Percentiles rank a stretch among this genome's conserved stretches.
These are phyloP conservation scores for Ajuga reptans DNA, from an alignment of 305 asterid genomes.

Conservation along the genomic window DNA sequence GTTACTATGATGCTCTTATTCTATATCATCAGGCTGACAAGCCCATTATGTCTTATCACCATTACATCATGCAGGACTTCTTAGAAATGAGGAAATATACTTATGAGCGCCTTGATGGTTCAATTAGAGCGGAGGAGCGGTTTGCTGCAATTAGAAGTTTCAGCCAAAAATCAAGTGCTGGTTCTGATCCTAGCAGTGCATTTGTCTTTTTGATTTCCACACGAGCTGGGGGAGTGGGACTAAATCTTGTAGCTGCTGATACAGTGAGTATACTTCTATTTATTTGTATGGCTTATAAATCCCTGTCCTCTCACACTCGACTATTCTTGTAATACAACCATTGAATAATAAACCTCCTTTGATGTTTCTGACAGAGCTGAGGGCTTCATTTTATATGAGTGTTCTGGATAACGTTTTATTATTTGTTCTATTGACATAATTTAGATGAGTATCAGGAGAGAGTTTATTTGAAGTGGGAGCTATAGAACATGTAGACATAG, in stretches of 20 bases:
- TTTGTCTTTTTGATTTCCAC: slow-evolving; percentile 90
- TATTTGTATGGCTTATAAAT: not conserved
- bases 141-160: slow-evolving; percentile 92
- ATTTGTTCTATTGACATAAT: slow-evolving; percentile 6
- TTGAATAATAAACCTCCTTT: not conserved
- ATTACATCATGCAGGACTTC: slow-evolving; percentile 56
- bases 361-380: not conserved
- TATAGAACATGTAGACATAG: not conserved
- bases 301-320: not conserved
- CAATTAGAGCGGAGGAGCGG: slow-evolving; percentile 93
- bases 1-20: slow-evolving; percentile 14
- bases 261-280: slow-evolving; percentile 43
- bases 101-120: slow-evolving; percentile 96
- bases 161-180: slow-evolving; percentile 43
- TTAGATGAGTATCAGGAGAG: not conserved
- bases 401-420: not conserved
- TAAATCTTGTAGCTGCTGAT: slow-evolving; percentile 98
- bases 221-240: slow-evolving; percentile 96
- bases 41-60: slow-evolving; percentile 7
- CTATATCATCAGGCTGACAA: slow-evolving; percentile 16
- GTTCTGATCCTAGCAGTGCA: slow-evolving; percentile 34
- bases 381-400: not conserved
- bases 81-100: slow-evolving; percentile 73
- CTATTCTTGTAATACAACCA: slow-evolving; percentile 2
- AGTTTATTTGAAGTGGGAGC: not conserved